Percentiles rank a stretch among this genome's conserved stretches.
Evolutionary conservation across 2,329 filamentous ascomycete species (phyloP).

Genomic region (Colletotrichum theobromicola): DNA sequence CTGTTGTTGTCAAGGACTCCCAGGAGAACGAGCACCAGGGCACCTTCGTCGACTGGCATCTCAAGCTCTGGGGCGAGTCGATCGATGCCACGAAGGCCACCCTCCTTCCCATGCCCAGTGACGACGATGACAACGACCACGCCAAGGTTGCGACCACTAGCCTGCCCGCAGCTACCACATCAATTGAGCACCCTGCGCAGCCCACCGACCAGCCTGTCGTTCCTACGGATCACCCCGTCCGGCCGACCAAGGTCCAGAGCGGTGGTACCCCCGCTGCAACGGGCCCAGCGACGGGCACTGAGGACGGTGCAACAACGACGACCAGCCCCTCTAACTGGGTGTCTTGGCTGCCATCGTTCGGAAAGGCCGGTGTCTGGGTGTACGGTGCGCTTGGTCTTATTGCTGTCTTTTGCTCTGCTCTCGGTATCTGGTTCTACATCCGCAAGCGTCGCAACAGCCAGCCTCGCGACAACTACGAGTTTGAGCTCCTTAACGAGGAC

Average conservation of each 20-base stretch:
- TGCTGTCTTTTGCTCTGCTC: slow-evolving; percentile 77
- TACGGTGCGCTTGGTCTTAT: slow-evolving; percentile 88
- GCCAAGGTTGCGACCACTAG: slow-evolving; percentile 68
- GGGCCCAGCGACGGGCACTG: slow-evolving; percentile 33
- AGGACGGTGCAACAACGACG: slow-evolving; percentile 41
- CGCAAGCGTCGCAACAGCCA: slow-evolving; percentile 80
- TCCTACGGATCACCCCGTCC: slow-evolving; percentile 69
- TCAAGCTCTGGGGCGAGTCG: slow-evolving; percentile 92
- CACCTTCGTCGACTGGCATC: slow-evolving; percentile 86
- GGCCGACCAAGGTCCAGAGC: slow-evolving; percentile 58
- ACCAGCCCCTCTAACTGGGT: slow-evolving; percentile 74
- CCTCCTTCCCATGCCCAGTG: slow-evolving; percentile 80
- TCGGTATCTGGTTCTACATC: slow-evolving; percentile 83
- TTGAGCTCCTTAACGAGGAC: slow-evolving; percentile 87
- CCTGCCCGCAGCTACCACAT: slow-evolving; percentile 64
- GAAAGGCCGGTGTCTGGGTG: slow-evolving; percentile 91
- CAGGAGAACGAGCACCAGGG: slow-evolving; percentile 78
- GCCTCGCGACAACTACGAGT: slow-evolving; percentile 86
- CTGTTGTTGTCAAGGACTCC: slow-evolving; percentile 86
- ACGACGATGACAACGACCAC: slow-evolving; percentile 84
- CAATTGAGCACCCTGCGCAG: slow-evolving; percentile 50
- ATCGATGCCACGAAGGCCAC: slow-evolving; percentile 77
- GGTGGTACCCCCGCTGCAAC: slow-evolving; percentile 34
- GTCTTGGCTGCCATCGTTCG: slow-evolving; percentile 90
- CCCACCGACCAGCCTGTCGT: slow-evolving; percentile 50